Evolutionary conservation across 139 green algal genomes (phyloP), one percentile per base, ranked within the genome.

Genomic region (Helicosporidium sp.): DNA sequence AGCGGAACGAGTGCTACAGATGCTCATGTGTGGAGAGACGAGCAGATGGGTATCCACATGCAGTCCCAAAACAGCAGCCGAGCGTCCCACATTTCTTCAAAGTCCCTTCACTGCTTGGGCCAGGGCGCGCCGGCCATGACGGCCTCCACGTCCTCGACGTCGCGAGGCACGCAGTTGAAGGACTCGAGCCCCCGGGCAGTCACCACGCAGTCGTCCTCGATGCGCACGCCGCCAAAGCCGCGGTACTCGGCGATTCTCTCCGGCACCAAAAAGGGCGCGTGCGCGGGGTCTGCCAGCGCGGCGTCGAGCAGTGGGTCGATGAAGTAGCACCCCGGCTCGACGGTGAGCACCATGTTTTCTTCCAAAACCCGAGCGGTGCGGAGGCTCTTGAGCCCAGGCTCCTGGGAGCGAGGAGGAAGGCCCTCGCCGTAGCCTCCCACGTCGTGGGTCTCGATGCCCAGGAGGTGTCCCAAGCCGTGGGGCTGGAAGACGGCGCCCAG

Each of bases 371-470:
- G 58, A 7, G 73, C 66, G 24, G 75, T 84, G 26, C 77, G 66
- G 46, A 84, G 61, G 25, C 55, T 60, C 22, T 52, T 60, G 33
- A 70, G 71, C 19, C 77, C 77, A 18, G 72, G 72, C 16, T 56
- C 37, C 12, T 27, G 31, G 23, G 7, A 41, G 34, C 66, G 52
- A 4, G 43, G 25, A 0, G 64, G 60, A 1, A 4, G 15, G 27
- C 48, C 57, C 4, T 39, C 37, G 15, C 19, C 36, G 52, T 91
- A 94, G 5, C 84, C 84, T 15, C 84, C 84, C 41, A 94, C 84
- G 41, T 94, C 84, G 43, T 94, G 84, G 0, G 79, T 92, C 54
- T 94, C 74, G 1, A 94, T 53, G 26, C 84, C 84, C 31, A 94
- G 58, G 23, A 94, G 61, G 57, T 94, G 84, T 4, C 84, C 84